These are phyloP conservation scores for Suillus hirtellus DNA, from an alignment of 768 basidiomycete genomes.

Conservation along the genomic window DNA sequence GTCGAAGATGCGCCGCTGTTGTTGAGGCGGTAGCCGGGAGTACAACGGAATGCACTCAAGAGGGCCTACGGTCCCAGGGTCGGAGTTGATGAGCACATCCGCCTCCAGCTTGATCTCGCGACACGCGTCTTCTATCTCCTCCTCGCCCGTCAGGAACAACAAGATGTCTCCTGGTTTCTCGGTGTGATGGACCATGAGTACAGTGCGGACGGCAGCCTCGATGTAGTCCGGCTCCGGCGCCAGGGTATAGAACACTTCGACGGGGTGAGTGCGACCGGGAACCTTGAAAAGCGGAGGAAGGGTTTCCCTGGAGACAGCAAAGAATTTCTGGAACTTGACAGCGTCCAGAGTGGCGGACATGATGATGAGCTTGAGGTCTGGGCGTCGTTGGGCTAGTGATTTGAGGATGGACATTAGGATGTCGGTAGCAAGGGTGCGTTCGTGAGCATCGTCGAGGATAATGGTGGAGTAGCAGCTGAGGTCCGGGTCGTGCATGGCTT, in stretches of 20 bases:
- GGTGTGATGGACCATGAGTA: conserved; percentile 94
- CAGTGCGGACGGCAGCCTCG: conserved; percentile 94
- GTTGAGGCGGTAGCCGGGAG: conserved; percentile 89
- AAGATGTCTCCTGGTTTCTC: conserved; percentile 93
- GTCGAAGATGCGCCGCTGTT: conserved; percentile 97
- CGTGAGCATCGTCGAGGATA: conserved; percentile 98
- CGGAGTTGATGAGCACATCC: conserved; percentile 74
- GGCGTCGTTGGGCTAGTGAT: conserved; percentile 70
- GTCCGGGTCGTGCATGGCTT: conserved; percentile 97
- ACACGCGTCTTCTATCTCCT: conserved; percentile 97
- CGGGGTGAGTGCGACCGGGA: conserved; percentile 91
- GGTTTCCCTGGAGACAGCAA: conserved; percentile 46
- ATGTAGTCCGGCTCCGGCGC: conserved; percentile 95
- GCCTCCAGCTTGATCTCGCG: conserved; percentile 90
- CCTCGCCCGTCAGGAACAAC: conserved; percentile 96
- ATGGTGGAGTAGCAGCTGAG: conserved; percentile 93
- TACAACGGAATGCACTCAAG: conserved; percentile 91
- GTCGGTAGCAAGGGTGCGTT: conserved; percentile 96
- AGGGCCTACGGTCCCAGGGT: conserved; percentile 79
- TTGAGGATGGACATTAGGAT: conserved; percentile 98
- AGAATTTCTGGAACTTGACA: conserved; percentile 96
- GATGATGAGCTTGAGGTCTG: conserved; percentile 94
- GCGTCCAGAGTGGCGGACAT: conserved; percentile 99
- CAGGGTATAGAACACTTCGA: conserved; percentile 93
- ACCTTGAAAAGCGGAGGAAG: conserved; percentile 85